phyloP scores from a whole-genome alignment of 163 green algal genomes.

The Prototheca cutis region DNA sequence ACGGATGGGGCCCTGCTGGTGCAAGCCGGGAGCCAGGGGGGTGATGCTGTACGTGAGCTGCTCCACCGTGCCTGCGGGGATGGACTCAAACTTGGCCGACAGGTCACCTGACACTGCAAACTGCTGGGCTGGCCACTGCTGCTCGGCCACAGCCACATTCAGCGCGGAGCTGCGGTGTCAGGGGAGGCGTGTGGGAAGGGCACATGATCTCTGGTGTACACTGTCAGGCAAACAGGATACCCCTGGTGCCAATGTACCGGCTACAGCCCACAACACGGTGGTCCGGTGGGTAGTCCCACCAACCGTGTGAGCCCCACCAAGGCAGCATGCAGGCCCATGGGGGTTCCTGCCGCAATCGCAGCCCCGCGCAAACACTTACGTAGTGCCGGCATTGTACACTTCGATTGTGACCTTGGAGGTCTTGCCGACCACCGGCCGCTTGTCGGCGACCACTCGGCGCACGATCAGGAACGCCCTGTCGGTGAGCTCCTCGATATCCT shows the following conservation, averaged over 20 bases:
- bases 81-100: conserved; percentile 14
- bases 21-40: conserved; percentile 2
- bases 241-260: no score
- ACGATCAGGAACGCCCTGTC: conserved; percentile 13
- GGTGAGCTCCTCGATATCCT: background rate
- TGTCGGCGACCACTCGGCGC: conserved; percentile 10
- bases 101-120: conserved; percentile 14
- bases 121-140: conserved; percentile 7
- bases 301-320: no score
- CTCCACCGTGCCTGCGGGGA: conserved; percentile 18
- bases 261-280: no score
- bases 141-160: conserved; percentile 12
- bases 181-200: background rate
- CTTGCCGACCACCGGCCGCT: conserved; percentile 20
- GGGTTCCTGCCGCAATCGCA: background rate
- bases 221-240: no score
- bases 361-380: conserved; percentile 10
- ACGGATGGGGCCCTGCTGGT: background rate
- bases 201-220: no score
- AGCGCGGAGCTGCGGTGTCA: conserved; percentile 17
- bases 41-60: conserved; percentile 16
- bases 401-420: conserved; percentile 19
- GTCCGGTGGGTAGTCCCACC: no score
- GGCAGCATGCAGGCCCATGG: no score
- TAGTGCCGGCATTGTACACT: conserved; percentile 27